Evolutionary conservation across 2,329 filamentous ascomycete genomes (phyloP).

Genomic region (Penicillium sclerotiorum): DNA sequence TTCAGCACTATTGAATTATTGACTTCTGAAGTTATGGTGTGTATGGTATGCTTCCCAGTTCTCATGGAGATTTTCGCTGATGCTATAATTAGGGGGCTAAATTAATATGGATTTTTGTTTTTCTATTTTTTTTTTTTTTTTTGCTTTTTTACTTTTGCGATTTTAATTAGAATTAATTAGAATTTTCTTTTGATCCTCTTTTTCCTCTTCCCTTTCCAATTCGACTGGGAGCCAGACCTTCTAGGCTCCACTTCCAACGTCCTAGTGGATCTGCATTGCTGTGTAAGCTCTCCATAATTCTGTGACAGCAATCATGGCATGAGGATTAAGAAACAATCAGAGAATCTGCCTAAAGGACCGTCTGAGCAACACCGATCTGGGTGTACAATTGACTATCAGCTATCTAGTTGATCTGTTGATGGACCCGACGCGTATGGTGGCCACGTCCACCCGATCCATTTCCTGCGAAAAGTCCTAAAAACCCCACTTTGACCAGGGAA

Average conservation of each 20-base stretch:
- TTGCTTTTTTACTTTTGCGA: not conserved
- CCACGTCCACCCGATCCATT: slow-evolving; percentile 9
- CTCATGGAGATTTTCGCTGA: too few species aligned
- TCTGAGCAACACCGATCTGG: not conserved
- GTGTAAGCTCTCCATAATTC: not conserved
- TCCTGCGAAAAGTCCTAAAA: not conserved
- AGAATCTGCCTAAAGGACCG: not conserved
- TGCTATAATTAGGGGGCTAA: slow-evolving; percentile 15
- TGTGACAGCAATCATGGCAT: not conserved
- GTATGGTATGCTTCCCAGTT: too few species aligned
- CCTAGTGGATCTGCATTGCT: slow-evolving; percentile 10
- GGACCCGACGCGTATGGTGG: slow-evolving; percentile 10
- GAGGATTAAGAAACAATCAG: not conserved
- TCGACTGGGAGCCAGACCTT: slow-evolving; percentile 3
- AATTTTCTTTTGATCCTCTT: too few species aligned
- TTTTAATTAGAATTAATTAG: too few species aligned
- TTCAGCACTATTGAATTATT: too few species aligned
- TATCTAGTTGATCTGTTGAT: not conserved
- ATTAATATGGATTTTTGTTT: slow-evolving; percentile 2
- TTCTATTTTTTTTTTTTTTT: slow-evolving; percentile 12
- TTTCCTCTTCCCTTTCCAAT: slow-evolving; percentile 4
- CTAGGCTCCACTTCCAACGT: slow-evolving; percentile 8
- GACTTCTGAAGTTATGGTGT: too few species aligned
- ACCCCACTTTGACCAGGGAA: not conserved
- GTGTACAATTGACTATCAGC: too few species aligned